These are phyloP conservation scores for Reutealis trisperma DNA, from an alignment of 345 rosid genomes.

Conservation along the genomic window DNA sequence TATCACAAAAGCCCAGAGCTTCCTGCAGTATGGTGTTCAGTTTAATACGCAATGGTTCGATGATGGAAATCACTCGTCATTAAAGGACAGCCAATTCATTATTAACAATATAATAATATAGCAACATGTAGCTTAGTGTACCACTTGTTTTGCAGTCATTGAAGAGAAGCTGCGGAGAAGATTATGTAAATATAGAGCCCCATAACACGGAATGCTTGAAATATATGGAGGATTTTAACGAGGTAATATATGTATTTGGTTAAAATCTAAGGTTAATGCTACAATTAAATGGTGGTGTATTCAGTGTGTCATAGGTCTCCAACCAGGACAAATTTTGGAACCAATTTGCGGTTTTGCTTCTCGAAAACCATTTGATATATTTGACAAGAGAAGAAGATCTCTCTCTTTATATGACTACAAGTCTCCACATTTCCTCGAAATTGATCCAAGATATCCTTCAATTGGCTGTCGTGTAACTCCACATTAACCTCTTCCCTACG, in stretches of 20 bases:
- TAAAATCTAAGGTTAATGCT: background rate
- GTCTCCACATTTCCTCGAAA: conserved; percentile 5
- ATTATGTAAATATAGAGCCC: conserved; percentile 37
- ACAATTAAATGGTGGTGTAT: too few relatives aligned
- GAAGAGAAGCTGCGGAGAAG: conserved; percentile 49
- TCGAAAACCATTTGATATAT: conserved; percentile 34
- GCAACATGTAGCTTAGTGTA: too few relatives aligned
- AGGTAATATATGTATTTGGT: conserved; percentile 24
- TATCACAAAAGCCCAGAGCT: too few relatives aligned
- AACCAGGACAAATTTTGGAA: conserved; percentile 29
- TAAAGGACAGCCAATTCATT: too few relatives aligned
- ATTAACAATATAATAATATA: too few relatives aligned
- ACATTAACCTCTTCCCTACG: background rate
- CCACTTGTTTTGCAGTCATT: conserved; percentile 29
- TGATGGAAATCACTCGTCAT: too few relatives aligned
- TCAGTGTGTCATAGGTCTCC: conserved; percentile 40
- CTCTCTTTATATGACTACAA: conserved; percentile 27
- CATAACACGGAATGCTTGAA: conserved; percentile 40
- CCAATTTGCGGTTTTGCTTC: conserved; percentile 35
- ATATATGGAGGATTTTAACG: conserved; percentile 17
- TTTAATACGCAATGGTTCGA: too few relatives aligned
- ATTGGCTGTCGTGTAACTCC: conserved; percentile 44
- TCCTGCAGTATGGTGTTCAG: too few relatives aligned
- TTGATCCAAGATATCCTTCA: conserved; percentile 22
- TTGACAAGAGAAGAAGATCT: conserved; percentile 29